Evolutionary conservation across 257 asterid genomes (phyloP).

Genomic region (Primulina tabacum): DNA sequence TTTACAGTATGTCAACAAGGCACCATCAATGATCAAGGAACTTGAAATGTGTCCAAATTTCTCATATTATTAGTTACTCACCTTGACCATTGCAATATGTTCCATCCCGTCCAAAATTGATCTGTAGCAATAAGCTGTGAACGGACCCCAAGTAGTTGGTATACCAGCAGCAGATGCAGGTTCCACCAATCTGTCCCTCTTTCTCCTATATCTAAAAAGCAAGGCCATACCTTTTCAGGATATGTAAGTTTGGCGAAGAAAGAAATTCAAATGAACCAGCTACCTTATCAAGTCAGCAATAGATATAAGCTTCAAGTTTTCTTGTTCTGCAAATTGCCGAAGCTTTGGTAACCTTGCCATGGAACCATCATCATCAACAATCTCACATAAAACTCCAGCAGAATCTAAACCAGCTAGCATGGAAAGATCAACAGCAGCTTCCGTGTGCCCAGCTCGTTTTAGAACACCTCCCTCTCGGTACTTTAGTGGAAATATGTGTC

Average conservation of each 20-base stretch:
- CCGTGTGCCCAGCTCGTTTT: slow-evolving; percentile 98
- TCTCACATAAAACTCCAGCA: slow-evolving; percentile 84
- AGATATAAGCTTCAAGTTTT: slow-evolving; percentile 71
- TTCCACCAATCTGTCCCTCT: slow-evolving; percentile 79
- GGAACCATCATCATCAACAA: slow-evolving; percentile 98
- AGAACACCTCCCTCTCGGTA: slow-evolving; percentile 94
- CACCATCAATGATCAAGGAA: background rate
- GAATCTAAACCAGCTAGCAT: slow-evolving; percentile 83
- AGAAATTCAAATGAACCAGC: slow-evolving; percentile 5
- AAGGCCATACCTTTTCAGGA: slow-evolving; percentile 10
- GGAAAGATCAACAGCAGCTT: slow-evolving; percentile 93
- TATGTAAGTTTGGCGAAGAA: background rate
- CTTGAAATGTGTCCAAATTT: background rate
- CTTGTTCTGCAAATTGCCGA: slow-evolving; percentile 55
- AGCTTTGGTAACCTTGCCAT: slow-evolving; percentile 96
- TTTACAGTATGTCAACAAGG: background rate
- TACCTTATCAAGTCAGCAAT: slow-evolving; percentile 95
- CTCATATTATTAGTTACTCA: slow-evolving; percentile 17
- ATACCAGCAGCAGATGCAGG: slow-evolving; percentile 85
- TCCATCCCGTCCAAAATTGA: slow-evolving; percentile 91
- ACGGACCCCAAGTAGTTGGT: slow-evolving; percentile 98
- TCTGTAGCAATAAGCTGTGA: slow-evolving; percentile 75
- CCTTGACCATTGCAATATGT: slow-evolving; percentile 98
- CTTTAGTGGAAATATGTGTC: slow-evolving; percentile 93
- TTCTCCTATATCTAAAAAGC: slow-evolving; percentile 80